Base-by-base conservation (phyloP, 495 filamentous ascomycete genomes). In the Xylaria acuta region DNA sequence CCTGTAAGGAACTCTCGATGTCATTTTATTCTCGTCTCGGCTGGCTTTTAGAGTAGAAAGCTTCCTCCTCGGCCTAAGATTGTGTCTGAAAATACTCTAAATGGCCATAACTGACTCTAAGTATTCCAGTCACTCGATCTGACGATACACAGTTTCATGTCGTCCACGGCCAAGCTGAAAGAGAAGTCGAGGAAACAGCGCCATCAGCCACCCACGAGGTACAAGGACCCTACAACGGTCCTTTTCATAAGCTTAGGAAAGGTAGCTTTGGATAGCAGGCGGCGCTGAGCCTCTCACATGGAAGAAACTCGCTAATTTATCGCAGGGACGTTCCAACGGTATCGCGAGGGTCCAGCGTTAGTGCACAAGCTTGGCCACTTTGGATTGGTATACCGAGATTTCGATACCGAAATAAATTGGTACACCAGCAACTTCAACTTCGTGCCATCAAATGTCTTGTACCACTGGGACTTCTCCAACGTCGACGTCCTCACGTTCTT, bases 321-420 rank as follows among this genome's bases (percentile, higher is more conserved):
- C 32, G 34, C 12, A 54, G 71, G 71, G 7, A 63, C 43, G 14
- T 73, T 73, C 38, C 71, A 73, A 40, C 53, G 71, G 22, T 73
- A 73, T 38, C 65, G 59, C 32, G 64, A 67, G 43, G 71, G 89
- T 3, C 88, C 89, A 1, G 86, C 87, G 12, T 80, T 85, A 2
- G 82, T 90, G 0, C 86, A 90, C 76, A 91, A 91, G 78, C 80
- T 91, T 11, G 89, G 89, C 0, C 89, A 91, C 71, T 90, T 84
- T 60, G 89, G 89, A 0, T 60, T 86, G n/a, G 85, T 82, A 72
- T 84, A 86, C 8, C 75, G 79, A 58, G 75, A 88, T 25, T 90
- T 88, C 73, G 76, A 83, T 2, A 71, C 72, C 2, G 77, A 84
- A 11, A 64, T 88, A 20, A 62, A 80, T 1, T 91, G 86, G 80